Evolutionary conservation across 2,329 filamentous ascomycete species (phyloP).

Genomic region (Penicillium thymicola): DNA sequence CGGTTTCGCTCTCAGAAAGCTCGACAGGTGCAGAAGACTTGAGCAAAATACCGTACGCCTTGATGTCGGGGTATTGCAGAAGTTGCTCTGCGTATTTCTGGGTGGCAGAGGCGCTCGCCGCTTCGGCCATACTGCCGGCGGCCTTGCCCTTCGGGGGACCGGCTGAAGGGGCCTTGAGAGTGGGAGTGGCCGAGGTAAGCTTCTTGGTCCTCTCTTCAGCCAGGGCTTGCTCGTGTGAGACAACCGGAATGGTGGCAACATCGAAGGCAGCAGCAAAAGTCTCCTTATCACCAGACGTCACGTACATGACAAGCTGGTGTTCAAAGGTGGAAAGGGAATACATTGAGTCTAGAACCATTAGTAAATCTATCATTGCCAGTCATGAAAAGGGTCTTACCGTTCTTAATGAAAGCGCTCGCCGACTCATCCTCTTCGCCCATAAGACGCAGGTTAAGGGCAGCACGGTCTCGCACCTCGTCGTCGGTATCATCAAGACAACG

Average conservation of each 20-base stretch:
- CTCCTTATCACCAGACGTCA: conserved; percentile 84
- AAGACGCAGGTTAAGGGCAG: conserved; percentile 83
- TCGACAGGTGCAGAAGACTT: conserved; percentile 85
- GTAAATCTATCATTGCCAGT: conserved; percentile 4
- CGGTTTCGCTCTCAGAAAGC: conserved; percentile 93
- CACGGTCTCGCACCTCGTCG: conserved; percentile 94
- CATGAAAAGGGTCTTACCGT: conserved; percentile 56
- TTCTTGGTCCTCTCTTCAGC: conserved; percentile 97
- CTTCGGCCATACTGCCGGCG: conserved; percentile 64
- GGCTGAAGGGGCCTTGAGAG: conserved; percentile 85
- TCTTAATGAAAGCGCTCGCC: conserved; percentile 85
- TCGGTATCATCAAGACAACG: conserved; percentile 95
- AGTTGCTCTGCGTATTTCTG: conserved; percentile 89
- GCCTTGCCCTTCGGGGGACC: conserved; percentile 69
- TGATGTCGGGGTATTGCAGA: conserved; percentile 84
- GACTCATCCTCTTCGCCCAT: conserved; percentile 90
- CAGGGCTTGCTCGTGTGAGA: conserved; percentile 92
- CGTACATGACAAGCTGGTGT: conserved; percentile 96
- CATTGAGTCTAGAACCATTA: conserved; percentile 68
- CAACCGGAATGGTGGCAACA: conserved; percentile 82
- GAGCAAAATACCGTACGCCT: conserved; percentile 82
- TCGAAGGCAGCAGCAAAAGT: conserved; percentile 86
- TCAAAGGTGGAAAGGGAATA: conserved; percentile 93
- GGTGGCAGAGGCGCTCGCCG: conserved; percentile 72
- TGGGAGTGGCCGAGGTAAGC: conserved; percentile 86